Conservation (phyloP, 2,329 filamentous ascomycete genomes). For the Claviceps maximensis region DNA sequence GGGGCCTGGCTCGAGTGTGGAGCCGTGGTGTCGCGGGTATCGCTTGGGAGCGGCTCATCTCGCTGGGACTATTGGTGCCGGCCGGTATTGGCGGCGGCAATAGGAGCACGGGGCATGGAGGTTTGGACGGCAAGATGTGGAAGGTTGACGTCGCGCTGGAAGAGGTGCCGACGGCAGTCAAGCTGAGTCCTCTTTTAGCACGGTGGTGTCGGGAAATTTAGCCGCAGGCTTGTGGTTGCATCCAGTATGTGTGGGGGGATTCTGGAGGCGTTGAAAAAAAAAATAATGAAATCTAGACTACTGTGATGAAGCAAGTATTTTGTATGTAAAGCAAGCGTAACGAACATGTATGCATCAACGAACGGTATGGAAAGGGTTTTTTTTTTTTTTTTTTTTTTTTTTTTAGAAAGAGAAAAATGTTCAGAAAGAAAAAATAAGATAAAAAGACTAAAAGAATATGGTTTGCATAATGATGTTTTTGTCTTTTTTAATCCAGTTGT, state of each 20-base stretch:
- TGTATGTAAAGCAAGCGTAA: neutral
- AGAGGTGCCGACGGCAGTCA: constrained; percentile 56
- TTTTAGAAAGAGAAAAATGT: too few species aligned
- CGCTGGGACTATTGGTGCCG: constrained; percentile 56
- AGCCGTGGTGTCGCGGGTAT: constrained; percentile 57
- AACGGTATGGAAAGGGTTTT: neutral
- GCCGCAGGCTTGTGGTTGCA: constrained; percentile 4
- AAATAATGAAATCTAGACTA: too few species aligned
- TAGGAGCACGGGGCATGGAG: constrained; percentile 32
- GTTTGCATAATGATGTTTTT: too few species aligned
- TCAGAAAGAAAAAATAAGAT: too few species aligned
- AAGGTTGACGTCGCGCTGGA: constrained; percentile 64
- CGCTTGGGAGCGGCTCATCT: constrained; percentile 62
- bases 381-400: too few species aligned
- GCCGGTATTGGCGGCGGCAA: constrained; percentile 41
- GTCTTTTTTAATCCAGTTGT: too few species aligned
- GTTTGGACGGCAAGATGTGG: constrained; percentile 55
- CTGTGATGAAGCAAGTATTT: neutral
- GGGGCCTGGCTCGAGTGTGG: constrained; percentile 57
- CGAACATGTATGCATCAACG: neutral
- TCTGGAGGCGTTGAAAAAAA: too few species aligned
- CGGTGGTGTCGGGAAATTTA: constrained; percentile 69
- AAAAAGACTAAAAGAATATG: too few species aligned
- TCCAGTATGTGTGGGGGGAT: too few species aligned
- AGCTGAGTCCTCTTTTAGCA: constrained; percentile 44